Base-by-base conservation (phyloP, 2,329 filamentous ascomycete species). In the Metarhizium robertsii region DNA sequence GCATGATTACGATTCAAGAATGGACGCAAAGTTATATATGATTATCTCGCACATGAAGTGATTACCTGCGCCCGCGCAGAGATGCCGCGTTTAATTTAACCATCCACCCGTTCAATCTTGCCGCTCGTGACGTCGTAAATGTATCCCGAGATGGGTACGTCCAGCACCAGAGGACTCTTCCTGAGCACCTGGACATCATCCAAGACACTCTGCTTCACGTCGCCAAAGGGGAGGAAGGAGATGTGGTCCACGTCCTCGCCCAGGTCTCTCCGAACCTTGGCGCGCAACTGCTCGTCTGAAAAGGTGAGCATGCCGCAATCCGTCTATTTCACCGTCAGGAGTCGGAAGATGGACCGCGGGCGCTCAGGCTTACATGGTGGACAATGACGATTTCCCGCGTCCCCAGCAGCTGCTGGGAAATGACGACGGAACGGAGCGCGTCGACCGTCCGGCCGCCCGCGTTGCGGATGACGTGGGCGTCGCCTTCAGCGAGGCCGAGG, bases 71-170 rank as follows among this genome's bases (percentile, higher is more conserved):
- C 3, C 10, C 6, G 25, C 45, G 14, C 13, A 30, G 25, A 30
- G 2, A 6, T 30, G 25, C n/a, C 20, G 3, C 16, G 40, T 16
- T 18, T 2, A 0, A 45, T 2, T 30, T 5, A 16, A 32, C n/a
- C 30, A 25, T 13, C 42, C 0, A 32, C 65, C 0, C 62, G 59
- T 55, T 67, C 63, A 54, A 72, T 67, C 67, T 75, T 84, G 0
- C 88, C 88, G 1, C 81, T 90, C 73, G 88, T 83, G 46, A 92
- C 86, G 63, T 91, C 84, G 71, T 91, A 92, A 2, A 92, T 71
- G 81, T 87, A 92, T 1, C 88, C 88, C 6, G 80, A 87, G 49
- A 92, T 76, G 0, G 71, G 70, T 3, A 88, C 78, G 30, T 84
- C 75, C 20, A 84, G 73, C 5, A 92, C 75, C 16, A 86, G 73